Percentiles rank a stretch among this genome's conserved stretches.
These are phyloP conservation scores for Colletotrichum sidae DNA, from an alignment of 2,329 filamentous ascomycete species.

Conservation along the genomic window DNA sequence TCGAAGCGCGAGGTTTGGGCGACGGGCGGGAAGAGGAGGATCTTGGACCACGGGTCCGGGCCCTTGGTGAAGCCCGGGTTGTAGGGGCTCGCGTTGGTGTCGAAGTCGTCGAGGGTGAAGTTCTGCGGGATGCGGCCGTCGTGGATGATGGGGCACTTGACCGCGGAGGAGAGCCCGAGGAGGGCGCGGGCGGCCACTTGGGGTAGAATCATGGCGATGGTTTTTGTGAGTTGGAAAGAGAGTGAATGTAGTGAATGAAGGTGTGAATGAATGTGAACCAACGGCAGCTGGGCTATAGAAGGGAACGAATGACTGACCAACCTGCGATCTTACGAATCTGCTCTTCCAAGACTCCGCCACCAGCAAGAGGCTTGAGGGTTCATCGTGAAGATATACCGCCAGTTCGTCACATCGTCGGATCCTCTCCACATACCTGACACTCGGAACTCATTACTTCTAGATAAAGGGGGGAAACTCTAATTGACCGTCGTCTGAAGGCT, in stretches of 20 bases:
- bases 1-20: slow-evolving; percentile 53
- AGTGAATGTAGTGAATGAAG: slow-evolving; percentile 13
- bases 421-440: slow-evolving; percentile 9
- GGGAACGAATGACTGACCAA: slow-evolving; percentile 10
- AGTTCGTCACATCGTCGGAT: neutral
- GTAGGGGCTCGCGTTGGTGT: slow-evolving; percentile 57
- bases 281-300: too few species aligned
- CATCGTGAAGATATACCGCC: neutral
- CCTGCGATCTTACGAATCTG: neutral
- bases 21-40: slow-evolving; percentile 59
- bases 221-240: neutral
- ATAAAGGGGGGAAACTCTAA: slow-evolving; percentile 20
- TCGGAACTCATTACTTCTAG: neutral
- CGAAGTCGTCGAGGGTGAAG: slow-evolving; percentile 53
- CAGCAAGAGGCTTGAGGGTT: neutral
- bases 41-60: slow-evolving; percentile 60
- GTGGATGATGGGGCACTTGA: slow-evolving; percentile 54
- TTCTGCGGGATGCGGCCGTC: slow-evolving; percentile 58
- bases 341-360: neutral
- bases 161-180: slow-evolving; percentile 10
- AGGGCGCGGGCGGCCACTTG: slow-evolving; percentile 16
- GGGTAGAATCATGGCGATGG: slow-evolving; percentile 20
- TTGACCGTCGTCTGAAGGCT: slow-evolving; percentile 10
- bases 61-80: slow-evolving; percentile 65
- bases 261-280: neutral